Conservation (phyloP, 2,329 filamentous ascomycete genomes). For the Penicillium brevicompactum region DNA sequence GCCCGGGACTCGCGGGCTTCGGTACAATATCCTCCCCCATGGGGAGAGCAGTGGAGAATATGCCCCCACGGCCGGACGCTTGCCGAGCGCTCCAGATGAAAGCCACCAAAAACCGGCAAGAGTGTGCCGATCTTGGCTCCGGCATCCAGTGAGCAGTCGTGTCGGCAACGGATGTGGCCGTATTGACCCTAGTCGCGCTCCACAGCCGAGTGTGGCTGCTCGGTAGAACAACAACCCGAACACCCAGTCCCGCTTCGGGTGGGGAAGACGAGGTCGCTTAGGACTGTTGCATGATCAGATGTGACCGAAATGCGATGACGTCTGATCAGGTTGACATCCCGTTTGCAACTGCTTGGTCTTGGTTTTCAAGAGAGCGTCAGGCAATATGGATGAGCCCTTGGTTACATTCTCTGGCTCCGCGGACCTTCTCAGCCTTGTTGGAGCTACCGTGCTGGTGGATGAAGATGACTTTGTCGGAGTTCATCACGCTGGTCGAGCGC, state of each 20-base stretch:
- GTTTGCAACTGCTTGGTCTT: not conserved
- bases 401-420: constrained; percentile 6
- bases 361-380: not conserved
- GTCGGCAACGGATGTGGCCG: constrained; percentile 13
- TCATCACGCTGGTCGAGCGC: constrained; percentile 11
- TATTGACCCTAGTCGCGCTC: constrained; percentile 3
- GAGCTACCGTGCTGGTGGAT: constrained; percentile 7
- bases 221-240: constrained; percentile 14
- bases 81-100: not conserved
- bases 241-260: not conserved
- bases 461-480: constrained; percentile 11
- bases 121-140: not conserved
- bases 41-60: constrained; percentile 7
- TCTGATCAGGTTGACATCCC: not conserved
- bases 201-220: not conserved
- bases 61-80: constrained; percentile 3
- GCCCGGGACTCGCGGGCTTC: not conserved
- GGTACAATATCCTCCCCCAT: constrained; percentile 12
- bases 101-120: not conserved
- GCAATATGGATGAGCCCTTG: constrained; percentile 9
- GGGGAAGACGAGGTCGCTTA: not conserved
- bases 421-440: constrained; percentile 4
- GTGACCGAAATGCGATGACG: not conserved
- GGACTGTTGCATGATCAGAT: not conserved
- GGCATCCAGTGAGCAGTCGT: not conserved